Base-by-base conservation (phyloP, 805 yeast genomes). In the Cyberlindnera mycetangii region DNA sequence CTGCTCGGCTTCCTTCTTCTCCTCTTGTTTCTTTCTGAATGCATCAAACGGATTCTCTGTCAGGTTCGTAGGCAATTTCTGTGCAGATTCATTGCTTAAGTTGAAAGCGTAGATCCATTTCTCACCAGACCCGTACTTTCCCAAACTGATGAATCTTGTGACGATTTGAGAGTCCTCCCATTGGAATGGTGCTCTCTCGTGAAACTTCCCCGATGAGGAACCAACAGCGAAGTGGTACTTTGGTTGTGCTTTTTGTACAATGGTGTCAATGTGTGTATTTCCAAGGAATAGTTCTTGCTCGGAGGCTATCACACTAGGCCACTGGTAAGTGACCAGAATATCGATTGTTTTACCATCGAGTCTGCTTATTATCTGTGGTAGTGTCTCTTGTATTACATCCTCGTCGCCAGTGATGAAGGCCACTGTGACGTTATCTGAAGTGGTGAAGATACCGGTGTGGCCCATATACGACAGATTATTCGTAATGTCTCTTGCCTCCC, bases 51-150 rank as follows among this genome's bases (percentile, higher is more conserved):
- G 74, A 44, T 69, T 70, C 18, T 48, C 39, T 4, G 62, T 58
- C 4, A 61, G 12, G 39, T 55, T 57, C 2, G 57, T 54, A 0
- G 67, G 64, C 4, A 54, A 55, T 2, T 43, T 35, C 18, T 49
- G 48, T 3, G 59, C 24, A 6, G 45, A 58, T 16, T 61, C 67
- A 24, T 61, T 44, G 39, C 57, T 57, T 22, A 78, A 41, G 30
- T 70, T 71, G 50, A 86, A 86, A 0, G 95, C 96, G 65, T 87
- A 88, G 49, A 79, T 82, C 90, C 92, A 88, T 58, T 75, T 76
- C 3, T 67, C 72, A 9, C 71, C 70, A 2, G 75, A 66, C 0
- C 81, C 84, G 59, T 71, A 83, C 39, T 71, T 69, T 0, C 79
- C 85, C 38, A 87, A 59, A 57, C 89, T 80, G 14, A 87, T 73